Conservation (phyloP, 805 yeast species). For the Zygotorulaspora florentina region DNA sequence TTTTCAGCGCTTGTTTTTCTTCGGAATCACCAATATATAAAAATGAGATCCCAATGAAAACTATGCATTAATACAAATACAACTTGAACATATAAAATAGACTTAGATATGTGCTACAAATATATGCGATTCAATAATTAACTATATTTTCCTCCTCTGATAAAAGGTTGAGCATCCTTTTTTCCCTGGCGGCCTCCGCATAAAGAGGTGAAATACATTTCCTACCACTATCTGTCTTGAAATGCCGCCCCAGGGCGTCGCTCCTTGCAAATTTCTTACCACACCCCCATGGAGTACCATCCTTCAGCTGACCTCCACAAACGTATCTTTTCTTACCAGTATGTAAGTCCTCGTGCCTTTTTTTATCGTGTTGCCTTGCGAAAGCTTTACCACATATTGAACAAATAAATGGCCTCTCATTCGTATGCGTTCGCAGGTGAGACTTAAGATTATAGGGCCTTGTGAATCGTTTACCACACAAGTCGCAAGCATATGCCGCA, state of each 20-base stretch:
- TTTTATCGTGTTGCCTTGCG: constrained; percentile 74
- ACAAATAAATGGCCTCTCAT: constrained; percentile 75
- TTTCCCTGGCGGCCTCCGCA: constrained; percentile 47
- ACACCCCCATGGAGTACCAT: constrained; percentile 71
- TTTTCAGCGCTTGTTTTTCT: no score
- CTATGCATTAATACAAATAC: background rate
- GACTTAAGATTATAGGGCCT: constrained; percentile 90
- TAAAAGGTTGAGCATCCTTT: constrained; percentile 6
- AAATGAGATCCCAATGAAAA: background rate
- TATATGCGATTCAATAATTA: background rate
- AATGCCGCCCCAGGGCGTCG: constrained; percentile 75
- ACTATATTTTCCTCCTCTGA: background rate
- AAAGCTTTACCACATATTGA: constrained; percentile 74
- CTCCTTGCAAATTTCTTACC: constrained; percentile 74
- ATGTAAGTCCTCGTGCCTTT: constrained; percentile 72
- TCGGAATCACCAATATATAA: background rate
- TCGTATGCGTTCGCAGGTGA: constrained; percentile 85
- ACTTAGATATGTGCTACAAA: background rate
- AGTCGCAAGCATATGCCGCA: constrained; percentile 54
- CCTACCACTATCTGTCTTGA: constrained; percentile 74
- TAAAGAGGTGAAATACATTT: constrained; percentile 63
- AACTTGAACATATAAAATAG: background rate
- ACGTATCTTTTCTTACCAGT: constrained; percentile 71
- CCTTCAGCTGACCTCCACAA: constrained; percentile 60
- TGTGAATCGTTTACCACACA: constrained; percentile 84